Conservation (phyloP, 164 flowering plant genomes). For the Nymphaea thermarum region DNA sequence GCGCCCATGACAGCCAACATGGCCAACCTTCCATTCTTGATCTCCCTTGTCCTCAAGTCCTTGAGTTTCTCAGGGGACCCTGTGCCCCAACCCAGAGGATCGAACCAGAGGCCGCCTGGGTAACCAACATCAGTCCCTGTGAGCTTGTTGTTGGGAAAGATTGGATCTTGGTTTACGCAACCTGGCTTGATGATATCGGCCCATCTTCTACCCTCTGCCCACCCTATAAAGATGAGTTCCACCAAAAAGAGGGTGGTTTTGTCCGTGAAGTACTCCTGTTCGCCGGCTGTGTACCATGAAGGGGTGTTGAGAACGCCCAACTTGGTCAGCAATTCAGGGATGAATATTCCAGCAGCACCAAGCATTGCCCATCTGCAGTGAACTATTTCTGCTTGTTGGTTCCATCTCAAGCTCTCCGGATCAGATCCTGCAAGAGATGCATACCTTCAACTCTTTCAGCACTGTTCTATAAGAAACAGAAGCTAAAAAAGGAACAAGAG, state of each 20-base stretch:
- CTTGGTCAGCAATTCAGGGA: slow-evolving; percentile 89
- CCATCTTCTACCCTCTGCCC: slow-evolving; percentile 47
- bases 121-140: slow-evolving; percentile 96
- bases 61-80: slow-evolving; percentile 68
- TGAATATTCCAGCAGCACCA: slow-evolving; percentile 98
- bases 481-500: neutral
- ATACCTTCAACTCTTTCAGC: neutral
- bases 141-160: slow-evolving; percentile 97
- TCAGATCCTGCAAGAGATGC: slow-evolving; percentile 52
- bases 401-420: slow-evolving; percentile 81
- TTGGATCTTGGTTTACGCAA: slow-evolving; percentile 89
- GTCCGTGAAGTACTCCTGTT: slow-evolving; percentile 90
- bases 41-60: slow-evolving; percentile 93
- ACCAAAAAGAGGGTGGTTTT: slow-evolving; percentile 81
- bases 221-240: slow-evolving; percentile 85
- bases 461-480: neutral
- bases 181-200: slow-evolving; percentile 85
- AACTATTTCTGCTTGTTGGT: slow-evolving; percentile 74
- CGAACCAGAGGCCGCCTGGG: slow-evolving; percentile 98
- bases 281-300: slow-evolving; percentile 96
- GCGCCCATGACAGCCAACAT: slow-evolving; percentile 99
- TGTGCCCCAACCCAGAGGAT: slow-evolving; percentile 91
- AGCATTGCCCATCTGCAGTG: slow-evolving; percentile 99
- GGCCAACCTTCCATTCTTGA: slow-evolving; percentile 92
- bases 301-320: slow-evolving; percentile 93